Evolutionary conservation across 1,284 basidiomycete genomes (phyloP), one percentile per base, ranked within the genome.

Genomic region (Pholiota adiposa): DNA sequence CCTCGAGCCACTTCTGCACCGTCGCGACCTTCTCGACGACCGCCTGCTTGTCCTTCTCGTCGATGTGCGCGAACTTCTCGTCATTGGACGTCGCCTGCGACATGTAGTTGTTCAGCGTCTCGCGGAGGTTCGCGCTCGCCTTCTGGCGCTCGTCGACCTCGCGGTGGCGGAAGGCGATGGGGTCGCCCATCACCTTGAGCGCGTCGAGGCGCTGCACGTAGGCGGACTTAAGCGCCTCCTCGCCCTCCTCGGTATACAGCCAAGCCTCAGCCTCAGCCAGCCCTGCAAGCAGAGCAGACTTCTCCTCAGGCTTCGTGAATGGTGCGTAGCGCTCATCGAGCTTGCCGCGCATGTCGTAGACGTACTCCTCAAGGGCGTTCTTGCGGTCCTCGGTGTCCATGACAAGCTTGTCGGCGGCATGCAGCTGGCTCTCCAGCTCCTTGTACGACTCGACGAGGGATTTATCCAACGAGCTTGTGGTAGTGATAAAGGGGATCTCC

Each of bases 351-450:
- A 84, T 94, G 75, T 98, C 94, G 79, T 97, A 97, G 64, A 97
- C 90, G 80, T 96, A 97, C 79, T 97, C 96, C 79, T 98, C 96
- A 23, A 98, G 87, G 14, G 95, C 94, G 74, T 98, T 97, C 82
- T 97, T 98, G 74, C 93, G 89, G 76, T 97, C 93, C 92, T 97
- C 94, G 59, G 96, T 97, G 75, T 97, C 96, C 78, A 87, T 85
- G 54, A 98, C 96, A 63, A 97, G 90, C 82, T 96, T 97, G 79
- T 98, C 96, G 58, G 85, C 80, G 38, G 92, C 85, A 74, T 90
- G 84, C 93, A 98, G 94, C 77, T 91, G 80, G 43, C 87, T 88
- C 79, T 97, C 96, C 64, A 83, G 80, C 79, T 96, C 93, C 73
- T 82, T 86, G 72, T 83, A 80, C 60, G 77, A 72, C 73, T 96